Evolutionary conservation across 768 basidiomycete species (phyloP).

Genomic region (Sarcodon aspratus): DNA sequence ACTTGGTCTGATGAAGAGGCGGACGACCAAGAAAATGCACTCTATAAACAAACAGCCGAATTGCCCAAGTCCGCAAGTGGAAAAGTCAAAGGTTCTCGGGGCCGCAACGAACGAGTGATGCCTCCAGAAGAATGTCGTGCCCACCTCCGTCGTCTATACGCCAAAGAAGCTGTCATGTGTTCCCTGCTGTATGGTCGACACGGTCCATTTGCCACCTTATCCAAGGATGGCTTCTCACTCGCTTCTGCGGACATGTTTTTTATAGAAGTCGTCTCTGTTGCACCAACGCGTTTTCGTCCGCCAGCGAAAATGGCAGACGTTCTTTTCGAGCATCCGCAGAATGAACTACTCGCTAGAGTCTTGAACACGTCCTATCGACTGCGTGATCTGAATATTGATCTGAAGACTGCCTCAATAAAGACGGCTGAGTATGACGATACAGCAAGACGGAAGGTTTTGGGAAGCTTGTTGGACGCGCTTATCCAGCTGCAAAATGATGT

Average conservation of each 20-base stretch:
- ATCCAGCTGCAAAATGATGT: constrained; percentile 91
- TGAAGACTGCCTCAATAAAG: constrained; percentile 55
- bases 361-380: constrained; percentile 72
- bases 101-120: constrained; percentile 84
- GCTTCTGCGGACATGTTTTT: constrained; percentile 96
- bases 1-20: constrained; percentile 37
- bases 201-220: constrained; percentile 64
- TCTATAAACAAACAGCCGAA: constrained; percentile 14
- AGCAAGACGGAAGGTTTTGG: constrained; percentile 45
- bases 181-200: constrained; percentile 88
- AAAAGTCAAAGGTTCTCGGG: constrained; percentile 61
- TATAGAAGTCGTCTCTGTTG: constrained; percentile 82
- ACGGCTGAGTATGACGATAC: constrained; percentile 34
- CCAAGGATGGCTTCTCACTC: constrained; percentile 45
- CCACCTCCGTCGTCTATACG: constrained; percentile 82
- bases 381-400: constrained; percentile 60
- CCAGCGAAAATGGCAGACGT: constrained; percentile 86
- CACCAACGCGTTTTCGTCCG: constrained; percentile 94
- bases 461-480: constrained; percentile 63
- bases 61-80: constrained; percentile 69
- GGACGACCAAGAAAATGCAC: constrained; percentile 22
- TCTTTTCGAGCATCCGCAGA: constrained; percentile 94
- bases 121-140: constrained; percentile 89
- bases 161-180: constrained; percentile 73
- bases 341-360: constrained; percentile 76